Evolutionary conservation across 2,329 filamentous ascomycete species (phyloP), one percentile per base, ranked within the genome.

Genomic region (Aphanoascus verrucosus): DNA sequence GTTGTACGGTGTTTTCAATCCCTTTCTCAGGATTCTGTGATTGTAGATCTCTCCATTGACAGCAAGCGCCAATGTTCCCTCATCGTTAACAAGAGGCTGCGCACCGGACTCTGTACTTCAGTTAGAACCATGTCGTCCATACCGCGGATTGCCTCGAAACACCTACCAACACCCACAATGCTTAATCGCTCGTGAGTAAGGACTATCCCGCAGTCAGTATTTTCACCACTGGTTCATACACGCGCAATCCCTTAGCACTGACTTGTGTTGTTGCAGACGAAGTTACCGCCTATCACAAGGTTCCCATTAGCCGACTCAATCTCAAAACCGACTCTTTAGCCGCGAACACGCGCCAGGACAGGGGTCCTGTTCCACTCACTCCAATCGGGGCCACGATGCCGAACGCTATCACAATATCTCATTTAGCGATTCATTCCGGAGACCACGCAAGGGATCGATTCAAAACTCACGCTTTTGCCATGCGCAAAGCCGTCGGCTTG

Each of bases 11-110:
- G 77, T 82, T 74, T 88, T 88, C 64, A 96, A 77, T 63, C 77
- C 77, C 75, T 96, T 97, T 68, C 93, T 85, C 66, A 98, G 79
- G 65, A 95, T 81, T 68, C 91, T 86, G 76, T 98, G 93, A 83
- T 98, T 98, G 80, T 98, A 98, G 70, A 98, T 98, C 72, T 98
- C 93, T 73, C 93, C 93, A 73, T 98, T 98, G 81, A 97, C 93
- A 60, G 93, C 91, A 57, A 98, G 82, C 59, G 91, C 84, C 64
- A 98, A 84, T 64, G 79, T 85, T 60, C 83, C 85, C 69, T 97
- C 91, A 62, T 88, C 83, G 77, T 89, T 97, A 77, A 91, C 85
- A 61, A 98, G 79, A 59, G 93, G 93, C 74, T 98, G 93, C 50
- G 93, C 91, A 69, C 93, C 93, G 65, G 87, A 91, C 70, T 97